Base-by-base conservation (phyloP, 345 rosid species). In the Hevea brasiliensis region DNA sequence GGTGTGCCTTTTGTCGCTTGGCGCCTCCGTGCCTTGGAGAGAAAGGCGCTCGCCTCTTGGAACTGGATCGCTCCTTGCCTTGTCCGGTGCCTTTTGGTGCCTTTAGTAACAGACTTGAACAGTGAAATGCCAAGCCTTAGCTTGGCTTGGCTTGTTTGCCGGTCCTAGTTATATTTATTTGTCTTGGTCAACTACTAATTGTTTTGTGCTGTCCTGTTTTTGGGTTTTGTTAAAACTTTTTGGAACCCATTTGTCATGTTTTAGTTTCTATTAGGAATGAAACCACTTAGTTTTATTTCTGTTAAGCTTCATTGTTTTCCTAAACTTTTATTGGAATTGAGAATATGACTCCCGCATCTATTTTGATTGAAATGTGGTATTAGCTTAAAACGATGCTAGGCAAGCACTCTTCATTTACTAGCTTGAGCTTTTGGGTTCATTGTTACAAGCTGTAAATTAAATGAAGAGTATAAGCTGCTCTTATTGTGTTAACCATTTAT, bases 381-480 rank as follows among this genome's bases (percentile, higher is more conserved):
- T 57, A 1, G 37, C 61, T 58, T 26, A 26, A 24, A 9, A 24
- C 13, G 11, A 26, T 58, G 35, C 62, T 24, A 6, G 24, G 7
- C 27, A 29, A 26, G 35, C 62, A 4, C 17, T 58, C 40, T 14
- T 24, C 62, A 56, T 14, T 56, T 56, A 12, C 51, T 47, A 47
- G 29, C 67, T 63, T 63, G 29, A 23, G 51, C 67, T 63, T 63
- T 42, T 44, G 27, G 59, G 27, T 56, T 63, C n/a, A 21, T 42
- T 8, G 18, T 47, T n/a, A n/a, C n/a, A n/a, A n/a, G n/a, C n/a
- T n/a, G n/a, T n/a, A n/a, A n/a, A n/a, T n/a, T n/a, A n/a, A n/a
- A n/a, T n/a, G n/a, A n/a, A n/a, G n/a, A n/a, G n/a, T 23, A 41
- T 21, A 4, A 14, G 68, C 40, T 18, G n/a, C 23, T 8, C n/a